Evolutionary conservation across 768 basidiomycete species (phyloP).

Genomic region (Coprinellus aureogranulatus): DNA sequence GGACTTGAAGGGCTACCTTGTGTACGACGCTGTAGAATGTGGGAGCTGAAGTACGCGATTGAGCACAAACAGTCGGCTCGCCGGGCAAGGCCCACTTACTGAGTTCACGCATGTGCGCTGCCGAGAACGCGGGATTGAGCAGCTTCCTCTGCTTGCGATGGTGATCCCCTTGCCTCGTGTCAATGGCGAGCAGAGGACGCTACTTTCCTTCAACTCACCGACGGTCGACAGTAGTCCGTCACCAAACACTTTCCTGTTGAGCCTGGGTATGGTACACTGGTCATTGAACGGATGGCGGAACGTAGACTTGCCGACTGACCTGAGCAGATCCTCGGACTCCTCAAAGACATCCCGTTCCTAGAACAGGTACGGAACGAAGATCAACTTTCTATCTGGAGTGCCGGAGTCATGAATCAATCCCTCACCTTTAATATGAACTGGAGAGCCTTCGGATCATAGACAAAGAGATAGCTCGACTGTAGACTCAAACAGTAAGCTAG

Average conservation of each 20-base stretch:
- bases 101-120: constrained; percentile 35
- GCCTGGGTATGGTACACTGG: background rate
- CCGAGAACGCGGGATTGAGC: constrained; percentile 38
- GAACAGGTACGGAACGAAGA: background rate
- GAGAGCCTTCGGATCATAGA: constrained; percentile 3
- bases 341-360: constrained; percentile 3
- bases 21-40: constrained; percentile 32
- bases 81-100: constrained; percentile 17
- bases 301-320: background rate
- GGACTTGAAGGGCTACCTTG: no score
- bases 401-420: background rate
- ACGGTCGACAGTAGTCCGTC: background rate
- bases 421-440: background rate
- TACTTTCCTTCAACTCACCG: background rate
- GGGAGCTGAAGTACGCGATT: constrained; percentile 23
- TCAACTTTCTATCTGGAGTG: no score
- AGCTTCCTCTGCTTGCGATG: constrained; percentile 40
- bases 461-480: background rate
- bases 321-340: background rate
- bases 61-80: background rate
- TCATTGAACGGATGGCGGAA: background rate
- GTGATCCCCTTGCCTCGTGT: constrained; percentile 9
- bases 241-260: background rate
- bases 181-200: background rate
- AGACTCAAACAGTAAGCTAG: background rate